phyloP scores from a whole-genome alignment of 2,329 filamentous ascomycete species.

The Pseudocercospora eumusae region DNA sequence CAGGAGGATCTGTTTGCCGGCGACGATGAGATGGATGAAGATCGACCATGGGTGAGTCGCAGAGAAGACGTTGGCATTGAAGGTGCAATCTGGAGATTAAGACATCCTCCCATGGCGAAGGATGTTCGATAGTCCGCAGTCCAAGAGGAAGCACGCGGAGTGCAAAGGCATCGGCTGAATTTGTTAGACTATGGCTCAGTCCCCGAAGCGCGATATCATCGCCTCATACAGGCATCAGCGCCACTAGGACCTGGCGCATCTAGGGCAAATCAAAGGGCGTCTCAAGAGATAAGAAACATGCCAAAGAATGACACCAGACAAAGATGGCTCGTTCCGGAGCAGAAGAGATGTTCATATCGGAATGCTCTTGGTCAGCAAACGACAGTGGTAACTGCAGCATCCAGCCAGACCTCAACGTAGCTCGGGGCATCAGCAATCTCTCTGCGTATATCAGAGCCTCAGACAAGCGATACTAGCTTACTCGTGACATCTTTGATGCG shows the following conservation, averaged over 20 bases:
- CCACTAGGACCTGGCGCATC: conserved; percentile 17
- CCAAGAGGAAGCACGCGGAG: too few relatives aligned
- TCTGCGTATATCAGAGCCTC: conserved; percentile 21
- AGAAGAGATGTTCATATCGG: conserved; percentile 10
- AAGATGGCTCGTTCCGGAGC: conserved; percentile 15
- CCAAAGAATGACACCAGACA: conserved; percentile 17
- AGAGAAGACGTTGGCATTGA: conserved; percentile 36
- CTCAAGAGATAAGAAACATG: conserved; percentile 14
- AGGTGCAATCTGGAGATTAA: conserved; percentile 37
- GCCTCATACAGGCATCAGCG: conserved; percentile 13
- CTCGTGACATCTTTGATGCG: conserved; percentile 13
- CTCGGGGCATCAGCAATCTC: conserved; percentile 21
- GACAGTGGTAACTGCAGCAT: conserved; percentile 9
- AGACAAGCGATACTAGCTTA: conserved; percentile 18
- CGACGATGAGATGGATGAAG: conserved; percentile 16
- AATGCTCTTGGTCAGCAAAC: conserved; percentile 11
- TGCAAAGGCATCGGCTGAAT: too few relatives aligned
- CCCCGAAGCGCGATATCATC: conserved; percentile 7
- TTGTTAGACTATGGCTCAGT: too few relatives aligned
- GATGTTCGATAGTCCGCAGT: conserved; percentile 6
- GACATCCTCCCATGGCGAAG: conserved; percentile 36
- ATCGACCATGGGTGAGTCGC: conserved; percentile 36
- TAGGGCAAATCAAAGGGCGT: neutral
- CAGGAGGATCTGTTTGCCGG: conserved; percentile 60
- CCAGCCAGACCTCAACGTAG: conserved; percentile 19